Percentiles rank a stretch among this genome's conserved stretches.
These are phyloP conservation scores for Colletotrichum phormii DNA, from an alignment of 2,329 filamentous ascomycete genomes.

Conservation along the genomic window DNA sequence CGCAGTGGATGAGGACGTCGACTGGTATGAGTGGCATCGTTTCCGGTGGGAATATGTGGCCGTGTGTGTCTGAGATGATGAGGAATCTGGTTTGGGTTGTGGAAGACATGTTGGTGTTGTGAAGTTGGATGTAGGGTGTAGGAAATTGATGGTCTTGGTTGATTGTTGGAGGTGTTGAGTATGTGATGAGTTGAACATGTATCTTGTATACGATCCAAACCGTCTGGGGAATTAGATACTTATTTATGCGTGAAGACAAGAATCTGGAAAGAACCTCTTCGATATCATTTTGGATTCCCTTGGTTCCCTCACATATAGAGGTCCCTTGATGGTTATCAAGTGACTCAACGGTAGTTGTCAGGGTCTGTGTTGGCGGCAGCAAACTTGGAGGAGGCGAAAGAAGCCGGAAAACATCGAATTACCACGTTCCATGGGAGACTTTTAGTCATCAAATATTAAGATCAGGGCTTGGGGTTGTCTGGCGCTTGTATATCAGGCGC, in stretches of 20 bases:
- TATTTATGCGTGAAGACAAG: background rate
- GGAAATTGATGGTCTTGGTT: background rate
- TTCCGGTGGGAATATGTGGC: background rate
- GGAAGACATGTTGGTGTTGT: background rate
- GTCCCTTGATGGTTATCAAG: background rate
- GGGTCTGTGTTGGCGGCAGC: no score
- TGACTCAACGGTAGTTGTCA: background rate
- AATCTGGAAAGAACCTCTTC: background rate
- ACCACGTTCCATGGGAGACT: no score
- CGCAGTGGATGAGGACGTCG: constrained; percentile 63
- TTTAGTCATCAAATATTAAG: no score
- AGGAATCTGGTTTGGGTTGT: background rate
- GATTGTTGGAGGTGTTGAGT: background rate
- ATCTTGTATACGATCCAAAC: background rate
- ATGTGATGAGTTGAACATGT: background rate
- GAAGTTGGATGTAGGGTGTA: background rate
- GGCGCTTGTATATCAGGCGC: no score
- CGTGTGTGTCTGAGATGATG: constrained; percentile 16
- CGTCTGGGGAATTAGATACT: background rate
- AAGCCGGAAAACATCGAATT: no score
- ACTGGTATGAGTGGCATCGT: constrained; percentile 30
- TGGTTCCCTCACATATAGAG: background rate
- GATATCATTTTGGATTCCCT: background rate
- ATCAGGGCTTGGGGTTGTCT: no score
- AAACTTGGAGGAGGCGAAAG: no score